A percentile compares a stretch with the other conserved stretches of the same genome.
phyloP scores from a whole-genome alignment of 768 basidiomycete genomes.

The Boletus bicolor region DNA sequence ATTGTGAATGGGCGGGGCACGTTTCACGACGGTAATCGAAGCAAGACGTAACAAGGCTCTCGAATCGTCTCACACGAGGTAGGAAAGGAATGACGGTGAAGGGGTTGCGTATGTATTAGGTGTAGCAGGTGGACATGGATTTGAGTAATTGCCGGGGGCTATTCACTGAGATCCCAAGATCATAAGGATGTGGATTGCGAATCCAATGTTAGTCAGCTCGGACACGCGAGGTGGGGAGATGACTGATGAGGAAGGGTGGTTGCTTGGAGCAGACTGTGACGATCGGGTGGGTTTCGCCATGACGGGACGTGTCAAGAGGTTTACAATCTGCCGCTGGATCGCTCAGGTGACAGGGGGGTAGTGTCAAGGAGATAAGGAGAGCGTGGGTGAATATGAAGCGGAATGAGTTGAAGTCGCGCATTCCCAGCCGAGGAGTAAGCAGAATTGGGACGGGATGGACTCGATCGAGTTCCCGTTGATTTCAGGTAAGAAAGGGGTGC shows the following conservation, averaged over 20 bases:
- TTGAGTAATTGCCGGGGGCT: conserved; percentile 1
- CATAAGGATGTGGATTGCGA: background rate
- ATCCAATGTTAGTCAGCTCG: background rate
- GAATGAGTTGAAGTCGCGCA: background rate
- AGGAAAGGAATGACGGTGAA: background rate
- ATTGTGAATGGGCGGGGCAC: conserved; percentile 13
- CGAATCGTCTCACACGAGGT: background rate
- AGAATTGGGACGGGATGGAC: too few relatives aligned
- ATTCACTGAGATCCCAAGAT: background rate
- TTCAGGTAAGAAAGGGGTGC: background rate
- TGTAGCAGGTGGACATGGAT: background rate
- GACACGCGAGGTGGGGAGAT: background rate
- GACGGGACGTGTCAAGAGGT: background rate
- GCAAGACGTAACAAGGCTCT: conserved; percentile 5
- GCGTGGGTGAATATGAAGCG: background rate
- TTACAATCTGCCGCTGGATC: background rate
- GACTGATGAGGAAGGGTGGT: background rate
- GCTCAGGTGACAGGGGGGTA: background rate
- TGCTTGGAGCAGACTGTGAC: background rate
- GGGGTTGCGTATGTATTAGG: background rate
- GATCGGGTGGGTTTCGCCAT: background rate
- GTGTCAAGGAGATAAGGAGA: background rate
- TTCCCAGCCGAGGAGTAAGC: too few relatives aligned
- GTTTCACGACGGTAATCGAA: conserved; percentile 16
- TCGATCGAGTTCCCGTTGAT: too few relatives aligned